Evolutionary conservation across 345 rosid genomes (phyloP), one percentile per base, ranked within the genome.

Genomic region (Psidium guajava): DNA sequence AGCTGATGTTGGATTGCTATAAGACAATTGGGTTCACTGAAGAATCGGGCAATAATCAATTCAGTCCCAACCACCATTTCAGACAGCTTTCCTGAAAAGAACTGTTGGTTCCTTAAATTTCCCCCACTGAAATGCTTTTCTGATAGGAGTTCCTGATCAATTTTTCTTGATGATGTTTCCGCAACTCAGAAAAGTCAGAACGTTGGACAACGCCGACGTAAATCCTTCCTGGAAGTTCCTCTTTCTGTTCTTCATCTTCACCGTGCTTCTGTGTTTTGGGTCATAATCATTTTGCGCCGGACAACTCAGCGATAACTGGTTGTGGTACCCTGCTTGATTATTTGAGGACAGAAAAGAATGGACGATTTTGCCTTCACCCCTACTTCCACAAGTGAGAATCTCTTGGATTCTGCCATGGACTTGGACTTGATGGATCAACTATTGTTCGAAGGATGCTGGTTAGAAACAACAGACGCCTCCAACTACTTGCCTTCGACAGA

Each of bases 361-460:
- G 97, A 91, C 83, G 93, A 86, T 84, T 93, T 90, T 75, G 88
- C 82, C 13, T 89, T 89, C 85, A 83, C 92, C 51, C 94, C 95
- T 20, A 86, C 83, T 86, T 90, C 94, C 86, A 55, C 88, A 56
- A 85, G 88, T 28, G 92, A 90, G 85, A 88, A 84, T 87, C 89
- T 92, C 85, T 85, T 89, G 18, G 94, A 89, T 47, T 80, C 92
- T 59, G 89, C 94, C 88, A 91, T 94, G 96, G 98, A 96, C 91
- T 91, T 96, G 90, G 96, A 95, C 90, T 92, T 94, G 86, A 91
- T 96, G 96, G 96, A 96, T 87, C 93, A 96, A 86, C 94, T 95
- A 85, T 91, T 95, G 91, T 88, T 88, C 82, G 97, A 94, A 86
- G 95, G 99, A 51, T 94, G 98, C 90, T 94, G 97, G 95, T 61